Evolutionary conservation across 139 green algal species (phyloP).

Genomic region (Chara braunii): DNA sequence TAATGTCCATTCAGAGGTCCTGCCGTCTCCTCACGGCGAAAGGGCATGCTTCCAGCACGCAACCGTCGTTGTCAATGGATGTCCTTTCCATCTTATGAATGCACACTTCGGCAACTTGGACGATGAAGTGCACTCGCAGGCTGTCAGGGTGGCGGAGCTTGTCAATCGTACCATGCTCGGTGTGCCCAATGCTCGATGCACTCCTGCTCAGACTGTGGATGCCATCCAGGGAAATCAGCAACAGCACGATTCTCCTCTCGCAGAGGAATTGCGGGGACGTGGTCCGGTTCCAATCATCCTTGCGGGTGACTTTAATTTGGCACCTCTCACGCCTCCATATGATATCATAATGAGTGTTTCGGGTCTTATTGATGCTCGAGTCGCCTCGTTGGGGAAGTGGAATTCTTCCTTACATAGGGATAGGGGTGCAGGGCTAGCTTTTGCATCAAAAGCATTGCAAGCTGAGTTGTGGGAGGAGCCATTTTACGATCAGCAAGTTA

Average conservation of each 20-base stretch:
- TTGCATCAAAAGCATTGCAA: slow-evolving; percentile 1
- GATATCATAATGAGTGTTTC: slow-evolving; percentile 2
- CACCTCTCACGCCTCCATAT: slow-evolving; percentile 10
- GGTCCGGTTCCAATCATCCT: slow-evolving; percentile 20
- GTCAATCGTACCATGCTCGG: too few species aligned
- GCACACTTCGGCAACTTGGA: slow-evolving; percentile 29
- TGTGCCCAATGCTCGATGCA: too few species aligned
- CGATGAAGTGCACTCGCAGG: slow-evolving; percentile 4
- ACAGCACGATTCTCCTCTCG: too few species aligned
- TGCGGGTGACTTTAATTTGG: slow-evolving; percentile 24
- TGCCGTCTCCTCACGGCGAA: slow-evolving; percentile 18
- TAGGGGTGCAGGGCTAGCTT: slow-evolving; percentile 14
- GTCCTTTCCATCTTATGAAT: slow-evolving; percentile 23
- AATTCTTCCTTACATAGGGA: slow-evolving; percentile 6
- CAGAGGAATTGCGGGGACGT: too few species aligned
- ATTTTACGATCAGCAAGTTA: slow-evolving; percentile 18
- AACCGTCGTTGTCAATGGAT: neutral
- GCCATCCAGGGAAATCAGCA: too few species aligned
- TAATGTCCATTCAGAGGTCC: slow-evolving; percentile 2
- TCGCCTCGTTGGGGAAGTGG: neutral
- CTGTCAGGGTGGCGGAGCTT: slow-evolving; percentile 2
- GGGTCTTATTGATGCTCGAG: slow-evolving; percentile 13
- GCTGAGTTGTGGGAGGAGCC: slow-evolving; percentile 16
- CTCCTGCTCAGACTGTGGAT: too few species aligned
- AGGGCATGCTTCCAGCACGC: slow-evolving; percentile 29